Conservation (phyloP, 768 basidiomycete species). For the Lactarius sp. region DNA sequence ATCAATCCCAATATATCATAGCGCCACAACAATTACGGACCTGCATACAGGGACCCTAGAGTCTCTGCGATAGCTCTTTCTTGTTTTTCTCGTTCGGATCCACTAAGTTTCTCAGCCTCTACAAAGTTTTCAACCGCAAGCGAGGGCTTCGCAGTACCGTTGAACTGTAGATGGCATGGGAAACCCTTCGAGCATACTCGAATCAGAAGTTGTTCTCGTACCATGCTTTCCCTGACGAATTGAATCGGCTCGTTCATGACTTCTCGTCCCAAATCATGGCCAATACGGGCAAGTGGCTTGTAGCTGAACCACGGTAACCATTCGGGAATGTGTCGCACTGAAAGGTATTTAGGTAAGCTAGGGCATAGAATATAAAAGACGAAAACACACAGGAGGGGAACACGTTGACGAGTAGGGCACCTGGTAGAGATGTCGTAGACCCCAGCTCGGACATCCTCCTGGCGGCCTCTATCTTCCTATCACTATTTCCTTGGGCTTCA, state of each 20-base stretch:
- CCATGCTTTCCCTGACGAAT: conserved; percentile 16
- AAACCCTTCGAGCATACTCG: not conserved
- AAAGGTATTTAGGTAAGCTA: too few species aligned
- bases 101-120: not conserved
- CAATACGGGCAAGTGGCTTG: conserved; percentile 9
- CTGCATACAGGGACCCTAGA: conserved; percentile 9
- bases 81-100: not conserved
- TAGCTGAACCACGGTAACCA: conserved; percentile 13
- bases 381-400: conserved; percentile 7
- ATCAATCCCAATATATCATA: not conserved
- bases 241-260: conserved; percentile 2
- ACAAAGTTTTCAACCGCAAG: conserved; percentile 4
- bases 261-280: not conserved
- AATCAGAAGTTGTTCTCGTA: not conserved
- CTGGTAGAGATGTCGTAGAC: not conserved
- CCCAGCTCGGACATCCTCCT: not conserved
- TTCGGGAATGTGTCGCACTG: conserved; percentile 12
- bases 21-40: not conserved
- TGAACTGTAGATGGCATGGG: not conserved
- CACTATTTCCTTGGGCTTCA: not conserved
- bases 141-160: conserved; percentile 7
- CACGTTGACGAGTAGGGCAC: conserved; percentile 15
- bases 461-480: not conserved
- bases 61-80: not conserved
- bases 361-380: not conserved